Conservation (phyloP, 495 filamentous ascomycete species). For the Usnea hakonensis region DNA sequence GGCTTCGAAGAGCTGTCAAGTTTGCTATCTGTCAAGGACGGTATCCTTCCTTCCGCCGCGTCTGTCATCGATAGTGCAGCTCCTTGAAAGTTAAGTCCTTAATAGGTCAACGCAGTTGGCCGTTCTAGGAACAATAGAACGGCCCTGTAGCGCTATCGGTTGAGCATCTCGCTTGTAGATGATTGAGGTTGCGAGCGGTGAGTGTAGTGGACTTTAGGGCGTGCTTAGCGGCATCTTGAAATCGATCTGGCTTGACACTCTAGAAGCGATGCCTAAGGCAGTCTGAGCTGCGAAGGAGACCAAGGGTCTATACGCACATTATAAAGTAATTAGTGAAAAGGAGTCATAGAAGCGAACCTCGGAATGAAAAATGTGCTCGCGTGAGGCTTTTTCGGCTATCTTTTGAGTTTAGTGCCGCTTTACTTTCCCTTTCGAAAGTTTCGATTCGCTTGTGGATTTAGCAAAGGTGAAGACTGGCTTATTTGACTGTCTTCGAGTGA, state of each 20-base stretch:
- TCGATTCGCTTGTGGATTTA: not conserved
- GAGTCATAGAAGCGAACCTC: too few relatives aligned
- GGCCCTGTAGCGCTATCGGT: constrained; percentile 11
- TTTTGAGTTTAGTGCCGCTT: not conserved
- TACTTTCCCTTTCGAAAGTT: not conserved
- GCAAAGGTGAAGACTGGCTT: not conserved
- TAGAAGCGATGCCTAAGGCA: not conserved
- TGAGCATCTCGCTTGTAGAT: constrained; percentile 4
- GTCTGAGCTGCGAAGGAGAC: not conserved
- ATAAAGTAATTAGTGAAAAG: too few relatives aligned
- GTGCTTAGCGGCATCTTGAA: not conserved
- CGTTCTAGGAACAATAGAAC: constrained; percentile 16
- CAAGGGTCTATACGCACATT: not conserved
- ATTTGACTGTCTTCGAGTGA: not conserved
- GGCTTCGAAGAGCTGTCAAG: not conserved
- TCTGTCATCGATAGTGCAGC: constrained; percentile 11
- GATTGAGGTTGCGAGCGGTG: not conserved
- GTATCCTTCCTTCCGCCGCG: constrained; percentile 5
- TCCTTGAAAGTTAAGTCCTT: not conserved
- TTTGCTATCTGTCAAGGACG: constrained; percentile 6
- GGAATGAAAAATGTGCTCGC: not conserved
- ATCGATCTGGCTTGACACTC: not conserved
- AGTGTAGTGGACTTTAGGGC: not conserved
- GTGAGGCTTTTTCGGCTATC: not conserved
- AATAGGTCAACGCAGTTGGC: not conserved